Evolutionary conservation across 1,139 yeast species (phyloP), one percentile per base, ranked within the genome.

Genomic region (Pichia sp.): DNA sequence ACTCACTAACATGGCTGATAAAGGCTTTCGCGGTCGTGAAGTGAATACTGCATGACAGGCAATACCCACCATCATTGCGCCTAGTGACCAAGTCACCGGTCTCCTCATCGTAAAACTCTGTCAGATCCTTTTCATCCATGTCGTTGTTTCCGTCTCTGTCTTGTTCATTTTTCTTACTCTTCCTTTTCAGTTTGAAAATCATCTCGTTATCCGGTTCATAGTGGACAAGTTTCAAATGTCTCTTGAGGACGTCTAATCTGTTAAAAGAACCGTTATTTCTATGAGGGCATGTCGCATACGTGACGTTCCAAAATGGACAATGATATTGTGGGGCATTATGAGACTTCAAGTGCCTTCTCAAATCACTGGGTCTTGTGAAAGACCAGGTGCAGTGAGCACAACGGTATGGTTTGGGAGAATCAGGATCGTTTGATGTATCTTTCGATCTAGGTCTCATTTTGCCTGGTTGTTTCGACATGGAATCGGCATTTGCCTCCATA

Each of bases 231-330:
- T 79, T 75, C 55, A 86, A 71, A 67, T 86, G 92, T 51, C 92
- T 75, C 61, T 85, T 85, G 58, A 85, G 71, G 36, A 85, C 91
- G 62, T 86, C 92, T 55, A 84, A 71, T 51, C 92, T 72, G 62
- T 81, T 82, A 68, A 86, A 86, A 0, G 87, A 79, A 4, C 91
- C 91, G 12, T 86, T 87, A 59, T 84, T 84, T 52, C 85, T 75
- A 66, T 85, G 92, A 10, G 70, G 68, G 65, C 91, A 85, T 2
- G 87, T 79, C 2, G 84, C 81, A 58, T 61, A 66, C 59, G 83
- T 87, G 48, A 76, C 73, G 53, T 75, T 75, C 85, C 87, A 84
- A 67, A 77, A 86, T 1, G 93, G 92, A 66, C 93, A 86, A 60
- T 80, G 83, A 64, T 82, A 83, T 59, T 75, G 77, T 1, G 91